phyloP scores from a whole-genome alignment of 2,329 filamentous ascomycete species.

The Byssothecium circinans region DNA sequence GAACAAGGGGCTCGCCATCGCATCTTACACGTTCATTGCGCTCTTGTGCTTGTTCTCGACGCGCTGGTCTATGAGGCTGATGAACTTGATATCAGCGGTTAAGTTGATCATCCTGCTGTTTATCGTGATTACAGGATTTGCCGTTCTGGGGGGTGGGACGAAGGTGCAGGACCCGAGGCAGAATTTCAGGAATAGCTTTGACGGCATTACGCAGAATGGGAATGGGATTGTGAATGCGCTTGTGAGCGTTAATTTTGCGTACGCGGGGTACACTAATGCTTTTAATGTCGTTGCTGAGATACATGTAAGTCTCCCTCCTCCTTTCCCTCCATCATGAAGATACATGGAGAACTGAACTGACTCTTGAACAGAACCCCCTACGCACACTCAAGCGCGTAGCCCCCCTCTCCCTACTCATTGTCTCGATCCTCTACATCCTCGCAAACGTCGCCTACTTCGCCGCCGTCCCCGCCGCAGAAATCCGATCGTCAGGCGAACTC shows the following conservation, averaged over 20 bases:
- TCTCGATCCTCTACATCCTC: constrained; percentile 45
- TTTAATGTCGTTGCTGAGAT: constrained; percentile 40
- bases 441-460: constrained; percentile 31
- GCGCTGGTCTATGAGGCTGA: constrained; percentile 29
- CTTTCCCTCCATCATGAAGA: too few relatives aligned
- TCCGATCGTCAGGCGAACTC: constrained; percentile 56
- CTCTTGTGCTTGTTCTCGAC: constrained; percentile 31
- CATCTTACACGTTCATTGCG: constrained; percentile 26
- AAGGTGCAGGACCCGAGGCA: constrained; percentile 25
- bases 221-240: constrained; percentile 34
- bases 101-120: constrained; percentile 67
- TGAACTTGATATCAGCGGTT: constrained; percentile 43
- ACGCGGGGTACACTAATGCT: constrained; percentile 34
- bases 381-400: constrained; percentile 55
- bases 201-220: constrained; percentile 29
- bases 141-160: constrained; percentile 32
- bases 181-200: constrained; percentile 33
- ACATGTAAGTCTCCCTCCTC: constrained; percentile 16
- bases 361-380: constrained; percentile 59
- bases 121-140: constrained; percentile 35
- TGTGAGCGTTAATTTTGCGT: constrained; percentile 38
- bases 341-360: too few relatives aligned
- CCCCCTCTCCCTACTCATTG: constrained; percentile 53
- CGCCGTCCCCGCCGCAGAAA: constrained; percentile 47
- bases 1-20: constrained; percentile 34